phyloP scores from a whole-genome alignment of 2,329 filamentous ascomycete genomes.

The Aspergillus eucalypticola region DNA sequence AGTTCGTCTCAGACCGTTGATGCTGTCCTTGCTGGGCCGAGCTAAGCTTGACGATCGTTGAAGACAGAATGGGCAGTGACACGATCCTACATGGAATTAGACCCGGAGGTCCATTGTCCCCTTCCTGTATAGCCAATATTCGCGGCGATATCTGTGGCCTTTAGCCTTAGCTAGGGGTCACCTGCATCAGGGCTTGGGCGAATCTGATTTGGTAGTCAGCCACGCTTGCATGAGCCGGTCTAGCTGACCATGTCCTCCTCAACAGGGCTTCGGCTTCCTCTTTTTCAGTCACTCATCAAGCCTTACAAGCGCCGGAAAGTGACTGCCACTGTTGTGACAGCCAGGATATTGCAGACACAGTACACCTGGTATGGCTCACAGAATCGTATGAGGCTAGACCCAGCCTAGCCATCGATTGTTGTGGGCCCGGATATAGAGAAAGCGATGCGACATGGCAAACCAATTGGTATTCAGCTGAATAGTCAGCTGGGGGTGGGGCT shows the following conservation, averaged over 20 bases:
- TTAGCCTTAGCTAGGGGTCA: neutral
- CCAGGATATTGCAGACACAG: neutral
- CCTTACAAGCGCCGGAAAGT: neutral
- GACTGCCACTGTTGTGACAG: neutral
- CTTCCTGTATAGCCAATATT: neutral
- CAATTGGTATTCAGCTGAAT: neutral
- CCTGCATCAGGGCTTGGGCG: neutral
- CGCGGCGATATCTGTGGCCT: neutral
- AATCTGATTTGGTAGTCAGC: neutral
- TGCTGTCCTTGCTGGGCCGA: neutral
- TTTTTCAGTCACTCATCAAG: neutral
- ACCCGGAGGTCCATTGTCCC: neutral
- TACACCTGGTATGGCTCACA: neutral
- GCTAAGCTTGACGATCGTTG: neutral
- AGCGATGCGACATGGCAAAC: neutral
- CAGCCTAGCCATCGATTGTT: neutral
- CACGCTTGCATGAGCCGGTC: neutral
- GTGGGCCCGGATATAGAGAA: neutral
- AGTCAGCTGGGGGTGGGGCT: neutral
- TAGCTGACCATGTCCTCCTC: too few relatives aligned
- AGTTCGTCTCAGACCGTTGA: neutral
- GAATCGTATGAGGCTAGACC: conserved; percentile 8
- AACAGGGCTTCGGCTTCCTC: neutral
- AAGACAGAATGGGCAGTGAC: neutral
- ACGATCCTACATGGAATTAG: neutral